Evolutionary conservation across 1,284 basidiomycete genomes (phyloP).

Genomic region (Apiotrichum brassicae): DNA sequence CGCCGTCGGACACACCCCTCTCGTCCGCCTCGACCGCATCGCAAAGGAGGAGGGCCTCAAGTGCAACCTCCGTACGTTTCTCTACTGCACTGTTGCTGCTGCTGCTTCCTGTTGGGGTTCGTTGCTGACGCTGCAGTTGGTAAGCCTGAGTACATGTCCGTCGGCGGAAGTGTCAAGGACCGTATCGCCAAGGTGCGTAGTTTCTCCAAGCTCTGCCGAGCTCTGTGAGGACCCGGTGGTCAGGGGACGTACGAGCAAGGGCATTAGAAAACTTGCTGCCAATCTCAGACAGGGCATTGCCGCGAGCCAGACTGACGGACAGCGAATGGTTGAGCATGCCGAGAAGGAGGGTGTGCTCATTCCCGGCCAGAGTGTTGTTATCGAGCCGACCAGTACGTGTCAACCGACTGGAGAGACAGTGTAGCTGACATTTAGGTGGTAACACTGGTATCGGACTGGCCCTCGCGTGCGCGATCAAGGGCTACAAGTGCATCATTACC

Average conservation of each 20-base stretch:
- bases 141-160: conserved; percentile 85
- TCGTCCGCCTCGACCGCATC: conserved; percentile 78
- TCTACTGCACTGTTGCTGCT: no score
- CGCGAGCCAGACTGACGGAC: conserved; percentile 1
- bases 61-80: conserved; percentile 77
- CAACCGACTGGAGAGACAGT: no score
- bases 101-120: no score
- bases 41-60: conserved; percentile 66
- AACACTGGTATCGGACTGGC: conserved; percentile 95
- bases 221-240: no score
- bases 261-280: not conserved
- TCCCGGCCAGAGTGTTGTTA: conserved; percentile 83
- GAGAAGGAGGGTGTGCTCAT: conserved; percentile 79
- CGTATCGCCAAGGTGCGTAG: conserved; percentile 68
- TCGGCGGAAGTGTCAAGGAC: conserved; percentile 92
- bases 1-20: conserved; percentile 83
- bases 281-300: not conserved
- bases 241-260: no score
- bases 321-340: conserved; percentile 88
- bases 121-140: conserved; percentile 55
- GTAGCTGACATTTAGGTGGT: conserved; percentile 53
- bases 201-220: no score
- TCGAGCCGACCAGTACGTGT: conserved; percentile 61
- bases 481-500: conserved; percentile 68
- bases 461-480: conserved; percentile 67